These are phyloP conservation scores for Golubevia sp. DNA, from an alignment of 1,284 basidiomycete species.

Conservation along the genomic window DNA sequence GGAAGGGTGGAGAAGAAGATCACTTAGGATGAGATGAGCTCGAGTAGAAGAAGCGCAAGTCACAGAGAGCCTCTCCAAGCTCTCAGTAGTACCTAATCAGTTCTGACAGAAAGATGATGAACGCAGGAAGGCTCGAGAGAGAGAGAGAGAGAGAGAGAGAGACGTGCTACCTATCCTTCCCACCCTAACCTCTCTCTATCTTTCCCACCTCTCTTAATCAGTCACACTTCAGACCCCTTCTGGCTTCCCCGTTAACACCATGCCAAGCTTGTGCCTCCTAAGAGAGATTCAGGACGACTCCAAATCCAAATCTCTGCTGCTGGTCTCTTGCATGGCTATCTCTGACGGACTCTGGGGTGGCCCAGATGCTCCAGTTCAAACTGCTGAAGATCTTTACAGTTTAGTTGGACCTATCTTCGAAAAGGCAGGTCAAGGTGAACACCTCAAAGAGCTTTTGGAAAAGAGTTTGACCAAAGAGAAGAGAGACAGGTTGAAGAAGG, in stretches of 20 bases:
- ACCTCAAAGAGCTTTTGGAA: constrained; percentile 9
- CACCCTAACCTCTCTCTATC: not conserved
- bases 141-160: no score
- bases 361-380: constrained; percentile 16
- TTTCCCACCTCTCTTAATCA: not conserved
- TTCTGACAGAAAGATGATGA: no score
- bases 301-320: constrained; percentile 2
- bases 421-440: not conserved
- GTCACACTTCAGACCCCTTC: constrained; percentile 25
- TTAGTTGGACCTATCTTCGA: constrained; percentile 12
- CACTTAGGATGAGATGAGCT: no score
- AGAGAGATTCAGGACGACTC: constrained; percentile 12
- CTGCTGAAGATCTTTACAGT: constrained; percentile 19
- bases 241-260: constrained; percentile 48
- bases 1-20: no score
- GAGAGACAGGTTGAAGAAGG: constrained; percentile 11
- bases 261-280: constrained; percentile 32
- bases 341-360: constrained; percentile 38
- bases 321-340: constrained; percentile 19
- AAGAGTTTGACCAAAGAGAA: constrained; percentile 13
- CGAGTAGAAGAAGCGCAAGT: no score
- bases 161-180: no score
- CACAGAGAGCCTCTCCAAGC: no score
- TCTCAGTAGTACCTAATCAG: no score
- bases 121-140: no score